These are phyloP conservation scores for Parietaria judaica DNA, from an alignment of 306 rosid genomes.

Conservation along the genomic window DNA sequence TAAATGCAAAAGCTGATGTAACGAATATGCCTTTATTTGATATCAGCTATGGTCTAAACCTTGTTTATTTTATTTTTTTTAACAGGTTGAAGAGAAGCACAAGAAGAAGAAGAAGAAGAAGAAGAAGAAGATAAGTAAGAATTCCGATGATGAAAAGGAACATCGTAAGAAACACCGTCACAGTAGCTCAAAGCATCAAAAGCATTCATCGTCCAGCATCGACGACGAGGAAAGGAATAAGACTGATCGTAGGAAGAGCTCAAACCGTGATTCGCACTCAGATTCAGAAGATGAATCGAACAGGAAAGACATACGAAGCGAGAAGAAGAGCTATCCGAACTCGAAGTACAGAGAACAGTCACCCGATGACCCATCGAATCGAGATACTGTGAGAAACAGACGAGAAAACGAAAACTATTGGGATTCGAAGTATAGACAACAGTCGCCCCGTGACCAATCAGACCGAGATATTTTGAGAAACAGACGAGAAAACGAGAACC, in stretches of 20 bases:
- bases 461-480: conserved; percentile 24
- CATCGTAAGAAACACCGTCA: conserved; percentile 49
- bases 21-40: not conserved
- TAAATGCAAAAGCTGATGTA: not conserved
- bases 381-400: conserved; percentile 9
- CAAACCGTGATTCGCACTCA: conserved; percentile 10
- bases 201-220: conserved; percentile 24
- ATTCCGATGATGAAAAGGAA: conserved; percentile 40
- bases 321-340: conserved; percentile 16
- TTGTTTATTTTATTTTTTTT: conserved; percentile 4
- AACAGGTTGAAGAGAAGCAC: conserved; percentile 43
- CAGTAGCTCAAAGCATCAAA: conserved; percentile 43
- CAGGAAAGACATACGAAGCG: not conserved
- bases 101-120: conserved; percentile 25
- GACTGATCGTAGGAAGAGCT: conserved; percentile 13
- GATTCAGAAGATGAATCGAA: conserved; percentile 17
- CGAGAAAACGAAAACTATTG: conserved; percentile 10
- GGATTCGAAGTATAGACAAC: conserved; percentile 29
- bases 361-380: conserved; percentile 29
- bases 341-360: conserved; percentile 33
- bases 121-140: conserved; percentile 28
- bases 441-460: conserved; percentile 26
- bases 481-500: conserved; percentile 31
- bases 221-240: conserved; percentile 36
- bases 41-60: not conserved